phyloP scores from a whole-genome alignment of 441 rosid genomes.

The Populus hybrid region DNA sequence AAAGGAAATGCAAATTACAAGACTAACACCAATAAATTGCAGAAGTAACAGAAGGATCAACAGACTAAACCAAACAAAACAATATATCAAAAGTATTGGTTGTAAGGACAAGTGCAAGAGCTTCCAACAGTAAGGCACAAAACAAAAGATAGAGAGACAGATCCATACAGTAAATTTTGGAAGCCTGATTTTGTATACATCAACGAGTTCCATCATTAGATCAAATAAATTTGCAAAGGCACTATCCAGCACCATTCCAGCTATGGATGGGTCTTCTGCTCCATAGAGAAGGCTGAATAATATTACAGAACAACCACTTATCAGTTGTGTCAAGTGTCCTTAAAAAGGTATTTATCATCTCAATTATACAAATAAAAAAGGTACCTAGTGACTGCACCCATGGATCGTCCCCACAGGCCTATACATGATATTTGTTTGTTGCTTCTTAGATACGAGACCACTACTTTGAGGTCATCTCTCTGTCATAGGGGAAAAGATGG shows the following conservation, averaged over 20 bases:
- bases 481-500: constrained; percentile 31
- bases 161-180: constrained; percentile 84
- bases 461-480: constrained; percentile 91
- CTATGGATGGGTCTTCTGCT: constrained; percentile 94
- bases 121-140: constrained; percentile 2
- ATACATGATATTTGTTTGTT: constrained; percentile 64
- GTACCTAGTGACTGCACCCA: constrained; percentile 99
- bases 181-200: constrained; percentile 88
- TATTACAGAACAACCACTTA: constrained; percentile 15
- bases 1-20: background rate
- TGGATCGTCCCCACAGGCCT: constrained; percentile 99
- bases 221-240: constrained; percentile 91
- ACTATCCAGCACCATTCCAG: constrained; percentile 98
- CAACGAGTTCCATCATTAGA: constrained; percentile 97
- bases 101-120: background rate
- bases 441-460: constrained; percentile 74
- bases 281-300: constrained; percentile 91
- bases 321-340: constrained; percentile 5
- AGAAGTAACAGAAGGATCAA: background rate
- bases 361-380: constrained; percentile 7
- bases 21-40: background rate
- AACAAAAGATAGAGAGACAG: constrained; percentile 8
- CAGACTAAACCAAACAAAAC: background rate
- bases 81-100: background rate
- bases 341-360: background rate